phyloP scores from a whole-genome alignment of 805 yeast species.

The Hanseniaspora valbyensis region DNA sequence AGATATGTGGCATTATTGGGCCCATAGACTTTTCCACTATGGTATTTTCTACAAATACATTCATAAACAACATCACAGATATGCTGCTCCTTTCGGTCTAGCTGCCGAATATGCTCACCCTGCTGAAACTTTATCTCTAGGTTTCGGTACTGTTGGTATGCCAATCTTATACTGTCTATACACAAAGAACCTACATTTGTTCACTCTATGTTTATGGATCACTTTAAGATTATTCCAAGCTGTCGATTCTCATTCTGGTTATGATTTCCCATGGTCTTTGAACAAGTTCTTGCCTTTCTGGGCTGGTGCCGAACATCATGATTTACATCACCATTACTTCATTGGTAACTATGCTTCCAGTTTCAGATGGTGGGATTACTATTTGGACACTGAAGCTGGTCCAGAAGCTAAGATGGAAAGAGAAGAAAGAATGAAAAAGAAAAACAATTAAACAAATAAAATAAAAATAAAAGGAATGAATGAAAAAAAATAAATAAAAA shows the following conservation, averaged over 20 bases:
- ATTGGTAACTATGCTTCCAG: conserved; percentile 91
- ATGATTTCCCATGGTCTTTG: conserved; percentile 94
- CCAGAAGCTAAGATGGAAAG: conserved; percentile 65
- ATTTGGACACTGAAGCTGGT: conserved; percentile 83
- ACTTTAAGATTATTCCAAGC: conserved; percentile 86
- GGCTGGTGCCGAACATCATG: conserved; percentile 99
- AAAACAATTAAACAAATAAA: conserved; percentile 42
- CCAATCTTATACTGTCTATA: conserved; percentile 75
- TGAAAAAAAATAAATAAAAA: no score
- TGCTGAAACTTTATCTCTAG: conserved; percentile 77
- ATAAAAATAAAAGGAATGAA: no score
- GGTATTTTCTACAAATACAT: conserved; percentile 83
- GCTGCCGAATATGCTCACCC: conserved; percentile 99
- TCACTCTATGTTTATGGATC: conserved; percentile 86
- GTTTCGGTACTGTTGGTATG: conserved; percentile 92
- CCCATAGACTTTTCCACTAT: conserved; percentile 80
- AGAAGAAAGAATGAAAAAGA: conserved; percentile 50
- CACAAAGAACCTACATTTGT: conserved; percentile 68
- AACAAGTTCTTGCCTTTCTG: conserved; percentile 88
- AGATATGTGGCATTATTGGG: conserved; percentile 96
- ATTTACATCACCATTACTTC: conserved; percentile 91
- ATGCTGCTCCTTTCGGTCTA: conserved; percentile 94
- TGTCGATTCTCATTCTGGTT: conserved; percentile 94
- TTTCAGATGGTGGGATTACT: conserved; percentile 92
- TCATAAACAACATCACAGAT: conserved; percentile 95